Percentiles rank a stretch among this genome's conserved stretches.
Evolutionary conservation across 2,329 filamentous ascomycete species (phyloP).

Genomic region (Fusarium sp.): DNA sequence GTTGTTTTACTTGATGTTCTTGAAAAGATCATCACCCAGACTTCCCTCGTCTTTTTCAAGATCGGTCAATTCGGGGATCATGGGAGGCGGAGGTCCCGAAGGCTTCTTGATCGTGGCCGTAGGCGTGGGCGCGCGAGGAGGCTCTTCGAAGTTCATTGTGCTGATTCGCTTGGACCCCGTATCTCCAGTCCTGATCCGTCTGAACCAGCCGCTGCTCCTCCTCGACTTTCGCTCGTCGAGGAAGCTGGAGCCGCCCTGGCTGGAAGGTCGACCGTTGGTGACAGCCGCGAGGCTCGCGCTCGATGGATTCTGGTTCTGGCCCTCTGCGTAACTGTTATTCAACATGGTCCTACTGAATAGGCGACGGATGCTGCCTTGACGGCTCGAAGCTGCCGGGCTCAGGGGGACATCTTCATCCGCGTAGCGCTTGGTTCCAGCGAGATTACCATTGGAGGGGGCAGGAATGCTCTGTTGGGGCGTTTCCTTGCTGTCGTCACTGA

Average conservation of each 20-base stretch:
- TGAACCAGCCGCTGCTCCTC: slow-evolving; percentile 71
- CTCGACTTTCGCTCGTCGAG: slow-evolving; percentile 66
- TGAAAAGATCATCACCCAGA: slow-evolving; percentile 67
- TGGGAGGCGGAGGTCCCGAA: slow-evolving; percentile 67
- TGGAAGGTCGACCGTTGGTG: slow-evolving; percentile 58
- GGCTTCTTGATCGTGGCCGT: slow-evolving; percentile 51
- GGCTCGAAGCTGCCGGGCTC: slow-evolving; percentile 65
- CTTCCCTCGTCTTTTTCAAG: slow-evolving; percentile 62
- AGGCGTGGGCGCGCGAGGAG: slow-evolving; percentile 42
- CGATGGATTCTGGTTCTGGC: slow-evolving; percentile 58
- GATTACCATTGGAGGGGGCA: slow-evolving; percentile 56
- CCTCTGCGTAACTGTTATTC: slow-evolving; percentile 65
- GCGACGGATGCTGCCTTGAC: slow-evolving; percentile 68
- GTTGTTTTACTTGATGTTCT: slow-evolving; percentile 65
- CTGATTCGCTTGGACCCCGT: slow-evolving; percentile 54
- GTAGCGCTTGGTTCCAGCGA: slow-evolving; percentile 61
- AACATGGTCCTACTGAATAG: slow-evolving; percentile 68
- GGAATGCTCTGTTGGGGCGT: slow-evolving; percentile 39
- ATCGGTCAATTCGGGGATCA: slow-evolving; percentile 69
- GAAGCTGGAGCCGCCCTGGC: slow-evolving; percentile 62
- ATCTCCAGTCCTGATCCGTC: slow-evolving; percentile 60
- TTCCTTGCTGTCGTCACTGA: slow-evolving; percentile 35
- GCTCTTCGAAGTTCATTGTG: slow-evolving; percentile 54
- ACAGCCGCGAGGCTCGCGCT: slow-evolving; percentile 51
- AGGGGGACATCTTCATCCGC: slow-evolving; percentile 64